phyloP scores from a whole-genome alignment of 129 eudicot species.

The Kitagawia praeruptora region DNA sequence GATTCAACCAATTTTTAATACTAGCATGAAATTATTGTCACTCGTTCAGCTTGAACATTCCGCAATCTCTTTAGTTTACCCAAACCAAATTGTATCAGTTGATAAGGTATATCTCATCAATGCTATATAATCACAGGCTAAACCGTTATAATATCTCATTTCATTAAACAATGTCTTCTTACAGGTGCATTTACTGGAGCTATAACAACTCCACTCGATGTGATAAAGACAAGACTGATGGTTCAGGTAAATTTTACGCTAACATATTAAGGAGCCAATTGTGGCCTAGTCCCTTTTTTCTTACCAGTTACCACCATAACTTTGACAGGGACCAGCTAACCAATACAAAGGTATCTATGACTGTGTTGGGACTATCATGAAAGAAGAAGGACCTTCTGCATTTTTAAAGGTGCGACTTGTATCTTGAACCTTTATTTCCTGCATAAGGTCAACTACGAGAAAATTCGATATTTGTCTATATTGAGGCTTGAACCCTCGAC shows the following conservation, averaged over 20 bases:
- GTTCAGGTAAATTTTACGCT: constrained; percentile 44
- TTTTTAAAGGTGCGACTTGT: constrained; percentile 49
- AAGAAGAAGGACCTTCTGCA: constrained; percentile 33
- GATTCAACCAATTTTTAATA: background rate
- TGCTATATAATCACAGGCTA: background rate
- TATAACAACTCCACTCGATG: constrained; percentile 73
- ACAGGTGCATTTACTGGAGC: constrained; percentile 82
- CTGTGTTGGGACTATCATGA: constrained; percentile 17
- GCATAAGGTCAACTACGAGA: background rate
- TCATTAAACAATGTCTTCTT: background rate
- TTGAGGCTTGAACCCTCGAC: background rate
- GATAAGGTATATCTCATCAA: background rate
- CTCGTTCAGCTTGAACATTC: background rate
- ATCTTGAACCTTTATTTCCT: background rate
- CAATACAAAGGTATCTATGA: constrained; percentile 33
- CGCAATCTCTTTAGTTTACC: background rate
- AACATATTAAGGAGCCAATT: background rate
- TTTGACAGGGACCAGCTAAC: constrained; percentile 54
- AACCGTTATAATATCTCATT: background rate
- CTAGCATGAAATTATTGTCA: background rate
- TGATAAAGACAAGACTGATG: constrained; percentile 77
- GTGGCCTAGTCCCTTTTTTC: background rate
- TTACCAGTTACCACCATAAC: constrained; percentile 1
- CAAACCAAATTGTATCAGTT: background rate
- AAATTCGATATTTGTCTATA: background rate